Conservation (phyloP, 108 stramenopile species). For the Thalassiosira profunda region DNA sequence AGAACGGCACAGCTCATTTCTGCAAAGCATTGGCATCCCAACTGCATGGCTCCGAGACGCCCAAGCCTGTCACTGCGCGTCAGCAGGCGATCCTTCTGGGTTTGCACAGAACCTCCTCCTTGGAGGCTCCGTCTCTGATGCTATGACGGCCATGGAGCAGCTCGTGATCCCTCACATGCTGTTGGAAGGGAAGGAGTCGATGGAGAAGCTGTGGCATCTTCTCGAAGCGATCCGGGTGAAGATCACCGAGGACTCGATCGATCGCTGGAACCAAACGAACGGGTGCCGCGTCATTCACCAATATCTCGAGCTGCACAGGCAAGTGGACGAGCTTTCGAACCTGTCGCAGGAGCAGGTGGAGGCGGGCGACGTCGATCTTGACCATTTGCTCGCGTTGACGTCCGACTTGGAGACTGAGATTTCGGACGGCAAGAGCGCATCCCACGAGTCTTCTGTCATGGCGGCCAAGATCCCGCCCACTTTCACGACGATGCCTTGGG, state of each 20-base stretch:
- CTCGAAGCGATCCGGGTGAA: conserved; percentile 21
- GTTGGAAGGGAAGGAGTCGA: conserved; percentile 42
- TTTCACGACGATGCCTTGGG: conserved; percentile 9
- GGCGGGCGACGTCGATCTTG: conserved; percentile 24
- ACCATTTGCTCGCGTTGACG: conserved; percentile 16
- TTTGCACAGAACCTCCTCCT: conserved; percentile 54
- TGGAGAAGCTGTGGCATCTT: conserved; percentile 14
- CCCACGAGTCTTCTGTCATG: conserved; percentile 3
- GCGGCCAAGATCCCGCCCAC: conserved; percentile 12
- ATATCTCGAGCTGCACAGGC: conserved; percentile 13
- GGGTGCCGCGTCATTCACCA: conserved; percentile 30
- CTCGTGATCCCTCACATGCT: conserved; percentile 67
- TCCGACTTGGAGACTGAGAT: conserved; percentile 20
- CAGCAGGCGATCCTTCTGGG: conserved; percentile 45
- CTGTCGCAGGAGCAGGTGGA: conserved; percentile 7
- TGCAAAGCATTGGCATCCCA: conserved; percentile 65
- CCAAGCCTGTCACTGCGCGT: conserved; percentile 47
- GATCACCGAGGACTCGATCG: conserved; percentile 12
- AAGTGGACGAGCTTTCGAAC: conserved; percentile 26
- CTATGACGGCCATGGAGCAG: conserved; percentile 48
- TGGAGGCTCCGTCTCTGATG: conserved; percentile 31
- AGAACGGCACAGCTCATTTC: conserved; percentile 40
- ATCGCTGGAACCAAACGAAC: conserved; percentile 21
- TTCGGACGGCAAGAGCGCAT: background rate
- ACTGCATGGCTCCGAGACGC: conserved; percentile 69